phyloP scores from a whole-genome alignment of 2,329 filamentous ascomycete species.

The Plectosphaerella cucumerina region DNA sequence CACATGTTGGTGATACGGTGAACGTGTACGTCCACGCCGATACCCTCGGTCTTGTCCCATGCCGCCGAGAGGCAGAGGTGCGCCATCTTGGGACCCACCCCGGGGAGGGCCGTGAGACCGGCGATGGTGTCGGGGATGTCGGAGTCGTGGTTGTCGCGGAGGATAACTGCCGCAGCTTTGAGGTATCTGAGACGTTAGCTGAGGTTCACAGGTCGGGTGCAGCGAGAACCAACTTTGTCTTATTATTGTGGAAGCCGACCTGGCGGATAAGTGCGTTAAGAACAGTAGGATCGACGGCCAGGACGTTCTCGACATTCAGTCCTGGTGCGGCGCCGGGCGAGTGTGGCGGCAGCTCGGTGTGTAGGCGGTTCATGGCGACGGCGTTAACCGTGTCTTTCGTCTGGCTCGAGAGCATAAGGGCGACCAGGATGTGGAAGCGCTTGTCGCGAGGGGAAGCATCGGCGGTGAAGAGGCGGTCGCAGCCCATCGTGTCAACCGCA shows the following conservation, averaged over 20 bases:
- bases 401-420: constrained; percentile 87
- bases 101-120: constrained; percentile 72
- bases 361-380: constrained; percentile 73
- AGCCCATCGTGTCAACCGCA: constrained; percentile 97
- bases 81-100: constrained; percentile 93
- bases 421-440: constrained; percentile 80
- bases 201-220: too few species aligned
- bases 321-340: constrained; percentile 39
- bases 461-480: constrained; percentile 66
- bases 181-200: constrained; percentile 44
- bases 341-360: constrained; percentile 63
- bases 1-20: constrained; percentile 92
- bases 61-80: constrained; percentile 78
- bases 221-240: constrained; percentile 60
- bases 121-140: constrained; percentile 79
- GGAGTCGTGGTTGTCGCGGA: constrained; percentile 63
- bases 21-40: constrained; percentile 92
- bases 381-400: constrained; percentile 92
- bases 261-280: constrained; percentile 74
- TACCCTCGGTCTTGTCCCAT: constrained; percentile 64
- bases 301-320: constrained; percentile 72
- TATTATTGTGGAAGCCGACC: constrained; percentile 94
- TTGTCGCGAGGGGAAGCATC: constrained; percentile 49
- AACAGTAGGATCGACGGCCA: constrained; percentile 61
- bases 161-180: constrained; percentile 68